Evolutionary conservation across 2,329 filamentous ascomycete genomes (phyloP).

Genomic region (Stagonosporopsis tanaceti): DNA sequence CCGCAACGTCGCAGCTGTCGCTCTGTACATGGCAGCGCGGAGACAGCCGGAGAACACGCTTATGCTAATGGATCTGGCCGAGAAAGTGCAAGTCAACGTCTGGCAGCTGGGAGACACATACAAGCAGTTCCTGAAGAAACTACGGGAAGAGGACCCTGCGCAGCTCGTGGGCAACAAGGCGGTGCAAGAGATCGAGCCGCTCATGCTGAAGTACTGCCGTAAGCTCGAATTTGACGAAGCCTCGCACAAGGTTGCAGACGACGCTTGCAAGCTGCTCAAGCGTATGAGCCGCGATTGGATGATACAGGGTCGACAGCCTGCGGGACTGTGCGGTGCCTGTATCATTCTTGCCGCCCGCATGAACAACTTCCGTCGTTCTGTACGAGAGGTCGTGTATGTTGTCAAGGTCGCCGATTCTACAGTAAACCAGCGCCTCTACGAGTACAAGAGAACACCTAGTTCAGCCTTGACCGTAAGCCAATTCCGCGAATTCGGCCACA

Average conservation of each 20-base stretch:
- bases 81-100: slow-evolving; percentile 84
- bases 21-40: slow-evolving; percentile 87
- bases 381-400: slow-evolving; percentile 95
- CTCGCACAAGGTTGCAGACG: slow-evolving; percentile 83
- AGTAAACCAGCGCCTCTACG: slow-evolving; percentile 87
- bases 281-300: slow-evolving; percentile 99
- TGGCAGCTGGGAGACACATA: slow-evolving; percentile 91
- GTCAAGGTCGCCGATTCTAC: slow-evolving; percentile 96
- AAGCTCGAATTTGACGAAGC: slow-evolving; percentile 89
- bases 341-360: slow-evolving; percentile 94
- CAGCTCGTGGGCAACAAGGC: slow-evolving; percentile 53
- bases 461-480: slow-evolving; percentile 87
- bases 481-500: slow-evolving; percentile 74
- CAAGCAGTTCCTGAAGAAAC: slow-evolving; percentile 76
- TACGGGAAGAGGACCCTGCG: slow-evolving; percentile 68
- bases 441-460: slow-evolving; percentile 88
- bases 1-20: slow-evolving; percentile 86
- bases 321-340: slow-evolving; percentile 92
- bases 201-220: slow-evolving; percentile 89
- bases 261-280: slow-evolving; percentile 85
- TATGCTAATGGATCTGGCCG: slow-evolving; percentile 95
- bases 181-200: slow-evolving; percentile 80
- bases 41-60: slow-evolving; percentile 79
- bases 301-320: slow-evolving; percentile 89
- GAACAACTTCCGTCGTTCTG: slow-evolving; percentile 95